A percentile compares a stretch with the other conserved stretches of the same genome.
phyloP scores from a whole-genome alignment of 2,329 filamentous ascomycete species.

The Curvularia sp. region DNA sequence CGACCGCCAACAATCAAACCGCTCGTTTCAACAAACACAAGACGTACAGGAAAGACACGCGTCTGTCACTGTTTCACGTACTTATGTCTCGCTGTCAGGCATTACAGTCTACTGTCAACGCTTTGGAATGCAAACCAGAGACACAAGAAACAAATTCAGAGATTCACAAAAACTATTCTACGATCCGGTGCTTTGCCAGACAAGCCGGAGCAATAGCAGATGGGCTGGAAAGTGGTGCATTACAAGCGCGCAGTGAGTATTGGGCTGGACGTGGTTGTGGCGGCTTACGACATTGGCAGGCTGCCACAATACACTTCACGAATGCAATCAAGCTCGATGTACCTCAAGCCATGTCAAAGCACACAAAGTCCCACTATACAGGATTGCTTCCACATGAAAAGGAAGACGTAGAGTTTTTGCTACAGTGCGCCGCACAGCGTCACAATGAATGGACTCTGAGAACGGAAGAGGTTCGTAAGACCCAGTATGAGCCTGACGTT shows the following conservation, averaged over 20 bases:
- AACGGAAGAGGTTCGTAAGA: background rate
- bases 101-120: slow-evolving; percentile 10
- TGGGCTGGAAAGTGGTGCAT: slow-evolving; percentile 12
- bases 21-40: background rate
- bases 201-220: slow-evolving; percentile 20
- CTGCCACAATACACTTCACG: slow-evolving; percentile 18
- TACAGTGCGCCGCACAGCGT: slow-evolving; percentile 4
- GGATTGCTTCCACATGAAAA: slow-evolving; percentile 17
- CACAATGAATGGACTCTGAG: background rate
- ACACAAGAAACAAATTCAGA: background rate
- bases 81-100: slow-evolving; percentile 27
- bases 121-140: slow-evolving; percentile 8
- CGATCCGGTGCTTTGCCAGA: slow-evolving; percentile 12
- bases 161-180: slow-evolving; percentile 2
- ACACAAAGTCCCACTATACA: background rate
- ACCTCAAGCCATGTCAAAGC: background rate
- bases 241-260: slow-evolving; percentile 30
- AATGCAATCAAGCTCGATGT: slow-evolving; percentile 19
- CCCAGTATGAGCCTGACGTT: background rate
- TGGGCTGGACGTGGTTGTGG: slow-evolving; percentile 29
- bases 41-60: slow-evolving; percentile 5
- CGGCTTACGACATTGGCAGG: slow-evolving; percentile 14
- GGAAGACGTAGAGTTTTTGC: slow-evolving; percentile 16
- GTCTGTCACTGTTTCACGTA: slow-evolving; percentile 13
- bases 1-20: background rate